Percentiles rank a stretch among this genome's conserved stretches.
Conservation (phyloP, 2,329 filamentous ascomycete genomes). For the Fulvia fulva region DNA sequence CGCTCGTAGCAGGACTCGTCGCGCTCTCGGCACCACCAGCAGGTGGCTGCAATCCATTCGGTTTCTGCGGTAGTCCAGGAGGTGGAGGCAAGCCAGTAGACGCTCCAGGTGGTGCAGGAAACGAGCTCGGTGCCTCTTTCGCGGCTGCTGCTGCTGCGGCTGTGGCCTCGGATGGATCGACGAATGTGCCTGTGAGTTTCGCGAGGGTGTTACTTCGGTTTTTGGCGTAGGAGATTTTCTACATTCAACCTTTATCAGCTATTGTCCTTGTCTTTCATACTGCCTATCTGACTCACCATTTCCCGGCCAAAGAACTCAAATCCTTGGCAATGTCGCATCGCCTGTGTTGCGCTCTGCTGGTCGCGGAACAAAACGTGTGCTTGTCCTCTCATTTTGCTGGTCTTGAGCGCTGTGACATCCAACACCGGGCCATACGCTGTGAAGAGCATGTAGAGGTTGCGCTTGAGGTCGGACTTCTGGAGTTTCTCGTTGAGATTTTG, state of each 20-base stretch:
- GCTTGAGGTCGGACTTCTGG: conserved; percentile 80
- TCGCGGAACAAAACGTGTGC: conserved; percentile 91
- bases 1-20: conserved; percentile 44
- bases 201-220: conserved; percentile 82
- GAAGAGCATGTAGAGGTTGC: conserved; percentile 87
- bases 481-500: conserved; percentile 87
- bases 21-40: conserved; percentile 44
- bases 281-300: conserved; percentile 60
- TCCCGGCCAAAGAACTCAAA: conserved; percentile 80
- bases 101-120: conserved; percentile 29
- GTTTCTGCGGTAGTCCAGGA: conserved; percentile 23
- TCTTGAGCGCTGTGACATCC: conserved; percentile 86
- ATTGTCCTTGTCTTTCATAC: not conserved
- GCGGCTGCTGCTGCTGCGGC: conserved; percentile 4
- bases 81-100: conserved; percentile 15
- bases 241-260: conserved; percentile 1
- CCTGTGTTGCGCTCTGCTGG: conserved; percentile 85
- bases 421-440: conserved; percentile 89
- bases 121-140: conserved; percentile 24
- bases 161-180: conserved; percentile 42
- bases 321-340: conserved; percentile 82
- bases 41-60: conserved; percentile 29
- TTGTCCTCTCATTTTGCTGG: conserved; percentile 89
- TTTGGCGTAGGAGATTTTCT: conserved; percentile 92
- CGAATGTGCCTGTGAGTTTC: conserved; percentile 88